A percentile compares a stretch with the other conserved stretches of the same genome.
Evolutionary conservation across 345 rosid genomes (phyloP).

Genomic region (Rhodomyrtus tomentosa): DNA sequence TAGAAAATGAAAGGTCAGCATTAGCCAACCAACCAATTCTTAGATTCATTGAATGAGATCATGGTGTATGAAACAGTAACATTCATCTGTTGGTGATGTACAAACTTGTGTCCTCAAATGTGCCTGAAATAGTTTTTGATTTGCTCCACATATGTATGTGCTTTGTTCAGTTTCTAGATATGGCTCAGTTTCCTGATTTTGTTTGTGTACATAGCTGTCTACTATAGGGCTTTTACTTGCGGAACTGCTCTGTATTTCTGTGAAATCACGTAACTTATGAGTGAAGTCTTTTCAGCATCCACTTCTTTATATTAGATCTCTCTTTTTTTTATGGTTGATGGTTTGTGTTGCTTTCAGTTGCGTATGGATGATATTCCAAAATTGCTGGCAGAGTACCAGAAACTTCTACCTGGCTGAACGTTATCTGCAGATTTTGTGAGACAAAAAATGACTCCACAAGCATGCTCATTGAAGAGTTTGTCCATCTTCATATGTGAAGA

Average conservation of each 20-base stretch:
- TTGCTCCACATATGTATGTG: not conserved
- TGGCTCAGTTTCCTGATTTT: not conserved
- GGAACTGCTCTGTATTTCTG: not conserved
- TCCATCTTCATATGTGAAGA: not conserved
- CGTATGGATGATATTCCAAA: constrained; percentile 70
- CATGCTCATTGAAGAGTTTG: not conserved
- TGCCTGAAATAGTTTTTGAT: not conserved
- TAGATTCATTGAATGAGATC: not conserved
- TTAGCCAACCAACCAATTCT: not conserved
- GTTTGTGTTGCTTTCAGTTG: constrained; percentile 7
- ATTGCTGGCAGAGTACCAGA: constrained; percentile 67
- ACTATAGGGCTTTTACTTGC: not conserved
- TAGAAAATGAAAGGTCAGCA: not conserved
- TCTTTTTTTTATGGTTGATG: not conserved
- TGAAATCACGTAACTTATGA: not conserved
- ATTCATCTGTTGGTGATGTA: not conserved
- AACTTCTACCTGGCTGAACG: constrained; percentile 24
- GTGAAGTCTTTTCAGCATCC: not conserved
- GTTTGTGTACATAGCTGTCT: not conserved
- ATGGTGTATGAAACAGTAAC: not conserved
- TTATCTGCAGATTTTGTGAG: not conserved
- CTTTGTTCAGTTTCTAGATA: not conserved
- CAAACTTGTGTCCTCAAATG: not conserved
- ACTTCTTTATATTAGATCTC: not conserved
- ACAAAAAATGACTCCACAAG: not conserved